Conservation (phyloP, 2,329 filamentous ascomycete species). For the Teratosphaeria epicoccoides region DNA sequence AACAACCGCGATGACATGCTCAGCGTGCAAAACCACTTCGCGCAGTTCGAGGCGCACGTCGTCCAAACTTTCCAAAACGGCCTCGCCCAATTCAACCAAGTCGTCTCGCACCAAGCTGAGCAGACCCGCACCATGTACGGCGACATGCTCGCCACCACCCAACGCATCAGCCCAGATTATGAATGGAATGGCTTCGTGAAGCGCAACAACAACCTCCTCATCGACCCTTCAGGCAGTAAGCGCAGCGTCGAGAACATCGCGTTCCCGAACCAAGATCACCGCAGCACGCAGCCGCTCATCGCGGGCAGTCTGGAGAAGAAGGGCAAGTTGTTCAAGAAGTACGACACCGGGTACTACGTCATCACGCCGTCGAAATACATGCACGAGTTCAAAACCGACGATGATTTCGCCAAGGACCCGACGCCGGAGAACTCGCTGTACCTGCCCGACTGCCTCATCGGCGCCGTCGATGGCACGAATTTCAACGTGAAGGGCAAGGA, state of each 20-base stretch:
- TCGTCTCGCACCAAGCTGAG: constrained; percentile 70
- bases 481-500: constrained; percentile 97
- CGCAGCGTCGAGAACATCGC: constrained; percentile 62
- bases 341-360: constrained; percentile 76
- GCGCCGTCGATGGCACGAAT: constrained; percentile 62
- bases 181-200: constrained; percentile 82
- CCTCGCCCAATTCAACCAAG: constrained; percentile 71
- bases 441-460: constrained; percentile 78
- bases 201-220: constrained; percentile 60
- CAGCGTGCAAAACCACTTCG: constrained; percentile 81
- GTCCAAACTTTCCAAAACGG: constrained; percentile 72
- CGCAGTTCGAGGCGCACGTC: constrained; percentile 76
- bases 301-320: constrained; percentile 86
- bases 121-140: constrained; percentile 69
- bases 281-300: constrained; percentile 68
- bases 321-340: constrained; percentile 74
- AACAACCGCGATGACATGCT: constrained; percentile 88
- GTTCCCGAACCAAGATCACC: constrained; percentile 85
- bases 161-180: constrained; percentile 71
- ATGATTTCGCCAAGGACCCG: constrained; percentile 61
- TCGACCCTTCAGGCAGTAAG: constrained; percentile 65
- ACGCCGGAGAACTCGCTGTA: constrained; percentile 81
- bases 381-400: constrained; percentile 93
- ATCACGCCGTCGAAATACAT: constrained; percentile 79
- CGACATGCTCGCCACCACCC: constrained; percentile 68